A percentile compares a stretch with the other conserved stretches of the same genome.
Conservation (phyloP, 169 alveolate genomes). For the Cryptosporidium andersoni region DNA sequence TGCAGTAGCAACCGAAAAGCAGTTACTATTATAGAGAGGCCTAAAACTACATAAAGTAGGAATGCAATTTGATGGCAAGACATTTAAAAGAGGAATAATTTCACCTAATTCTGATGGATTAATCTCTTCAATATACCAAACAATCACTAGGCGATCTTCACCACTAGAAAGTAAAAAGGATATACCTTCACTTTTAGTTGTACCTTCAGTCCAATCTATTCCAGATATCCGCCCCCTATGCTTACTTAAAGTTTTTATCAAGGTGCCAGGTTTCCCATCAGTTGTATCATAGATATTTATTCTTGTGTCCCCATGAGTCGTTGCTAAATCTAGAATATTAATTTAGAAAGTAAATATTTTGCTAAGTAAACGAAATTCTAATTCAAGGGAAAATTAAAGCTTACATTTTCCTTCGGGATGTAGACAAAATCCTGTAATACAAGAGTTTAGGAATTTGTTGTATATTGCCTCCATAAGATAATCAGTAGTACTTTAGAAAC, state of each 20-base stretch:
- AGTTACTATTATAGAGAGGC: neutral
- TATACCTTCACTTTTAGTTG: neutral
- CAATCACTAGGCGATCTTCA: constrained; percentile 49
- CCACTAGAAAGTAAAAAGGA: constrained; percentile 17
- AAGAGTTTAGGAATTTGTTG: constrained; percentile 13
- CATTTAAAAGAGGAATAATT: constrained; percentile 1
- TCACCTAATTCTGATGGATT: neutral
- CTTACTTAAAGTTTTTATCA: constrained; percentile 4
- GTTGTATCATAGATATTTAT: constrained; percentile 20
- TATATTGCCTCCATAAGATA: constrained; percentile 10
- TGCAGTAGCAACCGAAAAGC: constrained; percentile 54
- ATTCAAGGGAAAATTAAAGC: neutral
- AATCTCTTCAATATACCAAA: constrained; percentile 48
- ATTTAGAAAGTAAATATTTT: neutral
- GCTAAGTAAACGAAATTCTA: neutral
- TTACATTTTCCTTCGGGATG: constrained; percentile 65
- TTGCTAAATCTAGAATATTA: constrained; percentile 20
- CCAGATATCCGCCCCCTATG: constrained; percentile 38
- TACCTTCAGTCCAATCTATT: constrained; percentile 35
- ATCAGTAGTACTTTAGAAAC: neutral
- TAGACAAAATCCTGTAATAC: constrained; percentile 20
- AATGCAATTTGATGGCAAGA: constrained; percentile 26
- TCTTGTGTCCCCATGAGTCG: constrained; percentile 5
- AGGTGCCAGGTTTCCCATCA: neutral
- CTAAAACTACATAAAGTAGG: constrained; percentile 32